These are phyloP conservation scores for Penicillium concentricum DNA, from an alignment of 2,329 filamentous ascomycete species.

Conservation along the genomic window DNA sequence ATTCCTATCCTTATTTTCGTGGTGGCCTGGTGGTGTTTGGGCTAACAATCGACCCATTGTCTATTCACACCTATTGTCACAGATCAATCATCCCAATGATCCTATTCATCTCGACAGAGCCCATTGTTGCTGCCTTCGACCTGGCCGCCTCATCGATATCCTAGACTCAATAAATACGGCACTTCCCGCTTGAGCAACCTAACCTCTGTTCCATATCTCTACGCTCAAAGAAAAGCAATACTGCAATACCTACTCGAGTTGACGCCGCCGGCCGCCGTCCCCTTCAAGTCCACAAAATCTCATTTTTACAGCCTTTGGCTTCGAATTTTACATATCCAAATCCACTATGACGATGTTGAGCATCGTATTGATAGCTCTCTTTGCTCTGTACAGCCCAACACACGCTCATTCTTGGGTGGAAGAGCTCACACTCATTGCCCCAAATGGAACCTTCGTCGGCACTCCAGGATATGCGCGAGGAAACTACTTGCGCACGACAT, in stretches of 20 bases:
- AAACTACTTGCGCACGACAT: slow-evolving; percentile 58
- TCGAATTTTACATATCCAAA: background rate
- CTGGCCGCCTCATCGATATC: background rate
- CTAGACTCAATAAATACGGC: slow-evolving; percentile 1
- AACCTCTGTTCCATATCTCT: background rate
- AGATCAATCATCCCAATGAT: background rate
- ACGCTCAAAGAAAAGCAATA: background rate
- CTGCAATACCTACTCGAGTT: background rate
- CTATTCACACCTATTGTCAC: slow-evolving; percentile 2
- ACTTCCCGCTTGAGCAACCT: background rate
- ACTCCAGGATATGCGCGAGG: slow-evolving; percentile 72
- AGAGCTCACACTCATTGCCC: slow-evolving; percentile 66
- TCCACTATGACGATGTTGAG: background rate
- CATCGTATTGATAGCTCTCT: slow-evolving; percentile 14
- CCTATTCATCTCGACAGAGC: slow-evolving; percentile 3
- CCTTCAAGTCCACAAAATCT: slow-evolving; percentile 2
- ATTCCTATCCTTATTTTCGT: slow-evolving; percentile 1
- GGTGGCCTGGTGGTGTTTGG: background rate
- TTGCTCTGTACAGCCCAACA: slow-evolving; percentile 30
- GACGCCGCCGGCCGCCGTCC: slow-evolving; percentile 11
- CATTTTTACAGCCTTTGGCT: background rate
- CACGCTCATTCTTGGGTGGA: slow-evolving; percentile 81
- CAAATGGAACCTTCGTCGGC: slow-evolving; percentile 72
- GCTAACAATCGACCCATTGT: background rate
- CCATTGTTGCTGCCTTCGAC: slow-evolving; percentile 2